Percentiles rank a stretch among this genome's conserved stretches.
phyloP scores from a whole-genome alignment of 2,329 filamentous ascomycete species.

The Fusarium sp. region DNA sequence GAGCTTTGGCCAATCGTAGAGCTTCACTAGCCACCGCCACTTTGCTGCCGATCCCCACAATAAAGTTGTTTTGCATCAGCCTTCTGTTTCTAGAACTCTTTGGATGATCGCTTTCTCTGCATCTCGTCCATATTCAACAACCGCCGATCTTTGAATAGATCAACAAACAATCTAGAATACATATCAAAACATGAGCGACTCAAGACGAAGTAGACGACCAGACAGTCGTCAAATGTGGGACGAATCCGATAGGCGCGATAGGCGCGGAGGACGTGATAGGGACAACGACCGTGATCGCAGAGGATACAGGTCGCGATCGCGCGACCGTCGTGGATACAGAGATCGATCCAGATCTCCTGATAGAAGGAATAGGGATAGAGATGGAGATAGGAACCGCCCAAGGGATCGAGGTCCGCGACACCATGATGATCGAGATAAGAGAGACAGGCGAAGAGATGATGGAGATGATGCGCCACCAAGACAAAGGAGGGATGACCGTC shows the following conservation, averaged over 20 bases:
- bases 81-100: constrained; percentile 31
- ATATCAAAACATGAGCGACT: constrained; percentile 49
- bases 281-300: constrained; percentile 51
- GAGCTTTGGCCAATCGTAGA: constrained; percentile 45
- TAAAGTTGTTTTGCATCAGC: constrained; percentile 33
- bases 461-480: constrained; percentile 40
- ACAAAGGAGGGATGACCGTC: constrained; percentile 41
- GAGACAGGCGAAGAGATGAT: constrained; percentile 46
- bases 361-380: constrained; percentile 54
- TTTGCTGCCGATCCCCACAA: constrained; percentile 6
- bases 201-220: constrained; percentile 51
- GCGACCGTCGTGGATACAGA: constrained; percentile 51
- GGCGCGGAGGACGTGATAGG: constrained; percentile 48
- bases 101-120: constrained; percentile 4
- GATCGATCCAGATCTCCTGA: constrained; percentile 55
- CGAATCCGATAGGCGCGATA: constrained; percentile 59
- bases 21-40: constrained; percentile 43
- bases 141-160: not conserved
- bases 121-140: constrained; percentile 6
- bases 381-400: constrained; percentile 53
- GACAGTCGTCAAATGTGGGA: constrained; percentile 74
- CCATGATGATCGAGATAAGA: constrained; percentile 43
- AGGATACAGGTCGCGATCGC: constrained; percentile 52
- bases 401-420: constrained; percentile 50
- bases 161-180: not conserved